A percentile compares a stretch with the other conserved stretches of the same genome.
Evolutionary conservation across 441 rosid genomes (phyloP).

Genomic region (Populus hybrid): DNA sequence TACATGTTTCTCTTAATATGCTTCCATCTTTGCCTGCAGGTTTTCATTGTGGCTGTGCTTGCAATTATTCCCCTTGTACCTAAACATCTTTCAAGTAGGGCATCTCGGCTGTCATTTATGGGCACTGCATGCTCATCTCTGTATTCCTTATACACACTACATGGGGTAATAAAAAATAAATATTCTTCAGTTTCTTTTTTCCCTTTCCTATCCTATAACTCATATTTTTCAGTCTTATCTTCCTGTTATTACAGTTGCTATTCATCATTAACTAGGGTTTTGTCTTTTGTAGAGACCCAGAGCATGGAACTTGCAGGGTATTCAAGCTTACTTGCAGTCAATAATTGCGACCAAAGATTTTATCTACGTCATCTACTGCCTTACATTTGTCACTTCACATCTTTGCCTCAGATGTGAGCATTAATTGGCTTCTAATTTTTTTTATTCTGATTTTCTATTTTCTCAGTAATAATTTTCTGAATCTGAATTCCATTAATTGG

Average conservation of each 20-base stretch:
- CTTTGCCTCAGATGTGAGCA: slow-evolving; percentile 85
- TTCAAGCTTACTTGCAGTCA: slow-evolving; percentile 80
- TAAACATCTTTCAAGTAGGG: slow-evolving; percentile 67
- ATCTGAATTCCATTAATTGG: background rate
- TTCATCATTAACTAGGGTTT: slow-evolving; percentile 21
- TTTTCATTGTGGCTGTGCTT: slow-evolving; percentile 80
- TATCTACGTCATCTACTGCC: slow-evolving; percentile 83
- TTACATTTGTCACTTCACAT: slow-evolving; percentile 79
- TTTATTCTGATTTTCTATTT: background rate
- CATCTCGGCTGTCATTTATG: slow-evolving; percentile 83
- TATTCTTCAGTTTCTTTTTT: background rate
- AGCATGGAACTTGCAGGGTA: slow-evolving; percentile 82
- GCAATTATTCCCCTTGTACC: slow-evolving; percentile 85
- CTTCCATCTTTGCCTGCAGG: slow-evolving; percentile 42
- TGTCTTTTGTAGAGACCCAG: slow-evolving; percentile 66
- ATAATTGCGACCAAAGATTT: slow-evolving; percentile 83
- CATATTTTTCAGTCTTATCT: background rate
- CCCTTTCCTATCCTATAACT: background rate
- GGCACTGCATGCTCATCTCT: slow-evolving; percentile 86
- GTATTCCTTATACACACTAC: slow-evolving; percentile 71
- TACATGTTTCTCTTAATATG: slow-evolving; percentile 11
- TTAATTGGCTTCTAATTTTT: slow-evolving; percentile 7
- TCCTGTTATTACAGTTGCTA: background rate
- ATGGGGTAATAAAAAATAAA: slow-evolving; percentile 57
- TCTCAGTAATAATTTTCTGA: background rate